A percentile compares a stretch with the other conserved stretches of the same genome.
These are phyloP conservation scores for Phalaenopsis hybrid DNA, from an alignment of 116 monocot genomes.

Conservation along the genomic window DNA sequence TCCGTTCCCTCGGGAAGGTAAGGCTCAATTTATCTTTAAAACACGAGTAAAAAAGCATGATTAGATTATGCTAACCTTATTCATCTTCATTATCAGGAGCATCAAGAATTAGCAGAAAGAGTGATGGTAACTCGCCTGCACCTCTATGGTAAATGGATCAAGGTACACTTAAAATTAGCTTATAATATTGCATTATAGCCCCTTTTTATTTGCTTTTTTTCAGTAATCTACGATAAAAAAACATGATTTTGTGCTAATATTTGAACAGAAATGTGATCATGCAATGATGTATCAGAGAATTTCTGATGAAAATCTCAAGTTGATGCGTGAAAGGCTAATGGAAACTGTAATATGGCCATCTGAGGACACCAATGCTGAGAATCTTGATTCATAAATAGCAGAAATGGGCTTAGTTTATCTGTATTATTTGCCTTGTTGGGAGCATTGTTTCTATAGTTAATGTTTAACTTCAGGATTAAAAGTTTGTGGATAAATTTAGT, in stretches of 20 bases:
- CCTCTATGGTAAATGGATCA: conserved; percentile 90
- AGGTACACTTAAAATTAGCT: conserved; percentile 34
- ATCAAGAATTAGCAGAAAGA: conserved; percentile 84
- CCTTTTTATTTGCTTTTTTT: no score
- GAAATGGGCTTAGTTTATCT: neutral
- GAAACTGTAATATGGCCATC: conserved; percentile 95
- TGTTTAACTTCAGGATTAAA: neutral
- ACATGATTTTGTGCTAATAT: conserved; percentile 7
- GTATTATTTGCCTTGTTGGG: no score
- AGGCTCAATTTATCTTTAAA: neutral
- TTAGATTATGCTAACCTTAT: neutral
- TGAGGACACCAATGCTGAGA: conserved; percentile 81
- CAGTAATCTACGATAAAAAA: neutral
- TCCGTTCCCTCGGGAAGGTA: conserved; percentile 77
- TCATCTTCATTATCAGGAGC: conserved; percentile 37
- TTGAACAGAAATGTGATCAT: conserved; percentile 77
- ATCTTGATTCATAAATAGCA: conserved; percentile 27
- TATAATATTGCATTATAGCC: neutral
- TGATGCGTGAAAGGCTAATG: conserved; percentile 86
- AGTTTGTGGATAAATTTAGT: neutral
- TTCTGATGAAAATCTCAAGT: conserved; percentile 69
- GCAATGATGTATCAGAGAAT: conserved; percentile 78
- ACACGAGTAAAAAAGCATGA: neutral
- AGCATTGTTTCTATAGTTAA: neutral
- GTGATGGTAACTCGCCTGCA: conserved; percentile 97